phyloP scores from a whole-genome alignment of 805 yeast genomes.

The Jamesozyma hellenica region DNA sequence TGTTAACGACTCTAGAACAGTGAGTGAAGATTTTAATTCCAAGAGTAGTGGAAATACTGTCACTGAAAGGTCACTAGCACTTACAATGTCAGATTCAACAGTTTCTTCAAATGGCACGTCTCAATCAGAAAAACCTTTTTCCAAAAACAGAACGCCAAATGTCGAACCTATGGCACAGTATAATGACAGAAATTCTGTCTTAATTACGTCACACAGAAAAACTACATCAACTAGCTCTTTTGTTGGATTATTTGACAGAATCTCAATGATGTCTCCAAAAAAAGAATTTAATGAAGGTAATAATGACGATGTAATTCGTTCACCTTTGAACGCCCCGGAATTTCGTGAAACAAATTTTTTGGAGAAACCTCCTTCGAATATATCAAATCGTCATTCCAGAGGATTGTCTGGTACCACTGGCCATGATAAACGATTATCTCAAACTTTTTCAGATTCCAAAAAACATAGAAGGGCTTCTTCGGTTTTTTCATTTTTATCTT shows the following conservation, averaged over 20 bases:
- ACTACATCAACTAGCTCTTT: slow-evolving; percentile 28
- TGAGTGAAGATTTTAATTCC: background rate
- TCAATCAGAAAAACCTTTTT: background rate
- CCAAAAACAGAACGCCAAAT: background rate
- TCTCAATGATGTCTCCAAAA: slow-evolving; percentile 20
- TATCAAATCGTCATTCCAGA: background rate
- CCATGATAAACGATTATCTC: slow-evolving; percentile 2
- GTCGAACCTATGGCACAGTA: background rate
- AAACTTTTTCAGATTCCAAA: slow-evolving; percentile 17
- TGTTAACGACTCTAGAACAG: background rate
- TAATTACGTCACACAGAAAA: slow-evolving; percentile 17
- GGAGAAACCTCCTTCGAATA: slow-evolving; percentile 2
- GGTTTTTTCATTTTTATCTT: slow-evolving; percentile 40
- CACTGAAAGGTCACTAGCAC: background rate
- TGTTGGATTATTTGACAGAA: slow-evolving; percentile 27
- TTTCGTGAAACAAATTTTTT: background rate
- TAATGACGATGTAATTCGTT: background rate
- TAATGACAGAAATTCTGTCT: slow-evolving; percentile 2
- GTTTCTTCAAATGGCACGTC: background rate
- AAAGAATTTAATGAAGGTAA: background rate
- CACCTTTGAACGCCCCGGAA: background rate
- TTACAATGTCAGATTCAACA: slow-evolving; percentile 1
- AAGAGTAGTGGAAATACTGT: background rate
- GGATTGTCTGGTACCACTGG: slow-evolving; percentile 1
- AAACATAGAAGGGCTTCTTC: slow-evolving; percentile 54